Conservation (phyloP, 768 basidiomycete genomes). For the Polyporus arcularius region DNA sequence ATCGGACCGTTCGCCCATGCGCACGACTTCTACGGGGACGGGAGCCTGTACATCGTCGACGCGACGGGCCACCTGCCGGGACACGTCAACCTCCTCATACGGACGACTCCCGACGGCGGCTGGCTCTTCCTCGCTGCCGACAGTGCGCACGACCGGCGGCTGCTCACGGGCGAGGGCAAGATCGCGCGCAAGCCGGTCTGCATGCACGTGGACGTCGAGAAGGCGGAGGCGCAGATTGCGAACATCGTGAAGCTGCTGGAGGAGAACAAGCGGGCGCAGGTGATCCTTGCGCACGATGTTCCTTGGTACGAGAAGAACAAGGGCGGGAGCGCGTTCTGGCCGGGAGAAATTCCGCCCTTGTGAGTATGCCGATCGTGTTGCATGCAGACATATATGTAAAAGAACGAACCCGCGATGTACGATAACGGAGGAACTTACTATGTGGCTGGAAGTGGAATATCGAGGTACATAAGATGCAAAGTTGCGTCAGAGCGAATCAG, state of each 20-base stretch:
- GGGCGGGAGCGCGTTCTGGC: constrained; percentile 41
- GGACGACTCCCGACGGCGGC: constrained; percentile 51
- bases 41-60: constrained; percentile 57
- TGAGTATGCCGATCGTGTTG: not conserved
- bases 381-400: too few relatives aligned
- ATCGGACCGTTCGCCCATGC: constrained; percentile 53
- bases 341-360: constrained; percentile 18
- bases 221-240: constrained; percentile 43
- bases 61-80: constrained; percentile 57
- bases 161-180: constrained; percentile 46
- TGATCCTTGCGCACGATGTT: constrained; percentile 54
- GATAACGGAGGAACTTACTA: too few relatives aligned
- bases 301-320: constrained; percentile 52
- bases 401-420: too few relatives aligned
- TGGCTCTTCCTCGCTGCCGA: constrained; percentile 62
- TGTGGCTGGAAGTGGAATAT: too few relatives aligned
- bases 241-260: constrained; percentile 38
- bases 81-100: constrained; percentile 54
- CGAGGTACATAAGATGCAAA: too few relatives aligned
- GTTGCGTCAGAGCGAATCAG: too few relatives aligned
- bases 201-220: constrained; percentile 44
- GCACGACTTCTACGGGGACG: constrained; percentile 56
- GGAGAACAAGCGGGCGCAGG: constrained; percentile 34
- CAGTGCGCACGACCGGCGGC: constrained; percentile 54
- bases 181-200: constrained; percentile 42